phyloP scores from a whole-genome alignment of 495 filamentous ascomycete genomes.

The Apiosordaria backusii region DNA sequence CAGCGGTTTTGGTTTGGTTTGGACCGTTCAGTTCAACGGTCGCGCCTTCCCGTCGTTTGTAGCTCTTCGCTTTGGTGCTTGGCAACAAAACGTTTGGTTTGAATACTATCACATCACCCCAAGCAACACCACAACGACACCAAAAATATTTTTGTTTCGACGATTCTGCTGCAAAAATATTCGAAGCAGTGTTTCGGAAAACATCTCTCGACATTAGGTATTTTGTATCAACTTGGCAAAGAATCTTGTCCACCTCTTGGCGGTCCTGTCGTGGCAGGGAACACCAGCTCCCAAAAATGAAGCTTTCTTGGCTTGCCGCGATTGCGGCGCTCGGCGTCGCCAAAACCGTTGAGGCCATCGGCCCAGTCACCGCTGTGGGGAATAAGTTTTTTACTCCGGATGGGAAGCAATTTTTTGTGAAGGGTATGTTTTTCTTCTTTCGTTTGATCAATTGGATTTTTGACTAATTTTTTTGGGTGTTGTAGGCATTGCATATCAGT shows the following conservation, averaged over 20 bases:
- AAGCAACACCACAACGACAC: neutral
- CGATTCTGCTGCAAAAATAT: neutral
- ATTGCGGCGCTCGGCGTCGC: slow-evolving; percentile 34
- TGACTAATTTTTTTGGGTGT: neutral
- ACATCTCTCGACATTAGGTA: neutral
- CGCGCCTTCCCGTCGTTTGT: neutral
- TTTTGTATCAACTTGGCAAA: neutral
- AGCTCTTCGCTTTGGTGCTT: no score
- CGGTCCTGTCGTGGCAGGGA: neutral
- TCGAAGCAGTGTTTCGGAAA: neutral
- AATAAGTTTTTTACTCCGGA: slow-evolving; percentile 79
- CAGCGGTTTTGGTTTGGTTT: neutral
- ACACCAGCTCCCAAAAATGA: slow-evolving; percentile 14
- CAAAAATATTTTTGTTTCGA: neutral
- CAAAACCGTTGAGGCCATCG: slow-evolving; percentile 34
- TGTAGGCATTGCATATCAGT: slow-evolving; percentile 27
- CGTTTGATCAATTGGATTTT: neutral
- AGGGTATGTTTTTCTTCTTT: slow-evolving; percentile 50
- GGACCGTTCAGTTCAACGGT: neutral
- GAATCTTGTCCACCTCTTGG: neutral
- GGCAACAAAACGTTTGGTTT: neutral
- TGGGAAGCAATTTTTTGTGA: slow-evolving; percentile 77
- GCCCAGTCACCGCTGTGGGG: slow-evolving; percentile 66
- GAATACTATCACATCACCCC: neutral
- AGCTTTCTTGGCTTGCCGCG: slow-evolving; percentile 23